Evolutionary conservation across 305 asterid species (phyloP), one percentile per base, ranked within the genome.

Genomic region (Plantago coronopus): DNA sequence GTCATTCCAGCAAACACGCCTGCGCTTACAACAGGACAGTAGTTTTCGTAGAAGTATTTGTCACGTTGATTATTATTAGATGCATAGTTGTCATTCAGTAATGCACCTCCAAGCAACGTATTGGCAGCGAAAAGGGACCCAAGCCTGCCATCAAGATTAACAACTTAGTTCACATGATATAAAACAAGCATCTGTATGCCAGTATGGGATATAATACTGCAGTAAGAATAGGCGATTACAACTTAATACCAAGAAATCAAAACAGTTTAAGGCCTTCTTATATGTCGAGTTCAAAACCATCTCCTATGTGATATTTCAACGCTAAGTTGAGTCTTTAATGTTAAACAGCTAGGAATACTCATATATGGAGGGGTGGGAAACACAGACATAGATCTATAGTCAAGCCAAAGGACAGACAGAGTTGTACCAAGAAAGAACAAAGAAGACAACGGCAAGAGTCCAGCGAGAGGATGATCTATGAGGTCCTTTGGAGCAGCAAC

Each of bases 401-500:
- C 13, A 48, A 49, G 23, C 16, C 2, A 3, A 20, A 49, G 7
- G 16, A 11, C 12, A 18, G n/a, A 19, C 12, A 1, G 22, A 47
- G 17, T 48, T 20, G 17, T 50, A 50, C 56, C 56, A 50, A 29
- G 56, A 50, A 11, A 50, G n/a, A 2, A 50, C 56, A 21, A 50
- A 50, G n/a, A 25, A 50, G 17, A 50, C 56, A 13, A 50, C 3
- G 21, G 56, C 56, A 21, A 21, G 18, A 50, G 3, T 50, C 56
- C 56, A 50, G 22, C 27, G 1, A 21, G 56, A 13, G 17, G 23
- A 11, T 21, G 34, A 13, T 21, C 37, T 25, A 4, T 21, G 34
- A 12, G 56, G 56, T 21, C 56, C 56, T 50, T 20, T 21, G 34
- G 56, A 50, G 37, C 56, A 50, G 27, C 56, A 50, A 22, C 56